Evolutionary conservation across 495 filamentous ascomycete species (phyloP).

Genomic region (Trichocladium uniseriatum): DNA sequence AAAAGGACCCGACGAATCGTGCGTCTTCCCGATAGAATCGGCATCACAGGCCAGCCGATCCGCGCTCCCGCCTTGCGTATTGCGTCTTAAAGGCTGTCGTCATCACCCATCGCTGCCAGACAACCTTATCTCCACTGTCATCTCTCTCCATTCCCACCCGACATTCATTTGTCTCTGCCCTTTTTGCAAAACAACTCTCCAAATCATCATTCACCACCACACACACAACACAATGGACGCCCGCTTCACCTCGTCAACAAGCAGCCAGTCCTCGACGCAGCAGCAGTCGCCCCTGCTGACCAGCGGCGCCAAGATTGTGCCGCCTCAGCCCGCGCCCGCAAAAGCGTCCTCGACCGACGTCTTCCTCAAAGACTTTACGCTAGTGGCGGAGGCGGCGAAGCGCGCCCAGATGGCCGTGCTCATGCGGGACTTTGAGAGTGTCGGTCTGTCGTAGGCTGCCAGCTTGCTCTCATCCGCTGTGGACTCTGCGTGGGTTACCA

Average conservation of each 20-base stretch:
- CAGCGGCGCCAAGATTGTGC: conserved; percentile 21
- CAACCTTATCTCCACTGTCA: not conserved
- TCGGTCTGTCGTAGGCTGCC: conserved; percentile 40
- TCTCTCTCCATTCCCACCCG: not conserved
- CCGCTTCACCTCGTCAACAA: conserved; percentile 26
- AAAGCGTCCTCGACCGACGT: conserved; percentile 44
- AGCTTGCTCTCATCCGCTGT: no score
- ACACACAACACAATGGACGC: conserved; percentile 28
- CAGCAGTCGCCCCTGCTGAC: conserved; percentile 18
- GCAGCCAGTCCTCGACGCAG: conserved; percentile 17
- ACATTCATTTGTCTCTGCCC: not conserved
- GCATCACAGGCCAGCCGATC: no score
- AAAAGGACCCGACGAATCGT: not conserved
- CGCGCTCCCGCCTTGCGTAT: no score
- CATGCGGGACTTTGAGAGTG: conserved; percentile 71
- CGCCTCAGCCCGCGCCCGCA: conserved; percentile 22
- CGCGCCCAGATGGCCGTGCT: conserved; percentile 81
- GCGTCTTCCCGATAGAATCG: not conserved
- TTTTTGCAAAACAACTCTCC: no score
- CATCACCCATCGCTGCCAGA: no score
- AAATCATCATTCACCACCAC: no score
- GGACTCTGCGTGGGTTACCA: no score
- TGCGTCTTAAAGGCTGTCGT: not conserved
- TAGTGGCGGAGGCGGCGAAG: conserved; percentile 92
- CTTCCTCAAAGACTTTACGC: conserved; percentile 68